Base-by-base conservation (phyloP, 129 eudicot species). In the Saussurea involucrata region DNA sequence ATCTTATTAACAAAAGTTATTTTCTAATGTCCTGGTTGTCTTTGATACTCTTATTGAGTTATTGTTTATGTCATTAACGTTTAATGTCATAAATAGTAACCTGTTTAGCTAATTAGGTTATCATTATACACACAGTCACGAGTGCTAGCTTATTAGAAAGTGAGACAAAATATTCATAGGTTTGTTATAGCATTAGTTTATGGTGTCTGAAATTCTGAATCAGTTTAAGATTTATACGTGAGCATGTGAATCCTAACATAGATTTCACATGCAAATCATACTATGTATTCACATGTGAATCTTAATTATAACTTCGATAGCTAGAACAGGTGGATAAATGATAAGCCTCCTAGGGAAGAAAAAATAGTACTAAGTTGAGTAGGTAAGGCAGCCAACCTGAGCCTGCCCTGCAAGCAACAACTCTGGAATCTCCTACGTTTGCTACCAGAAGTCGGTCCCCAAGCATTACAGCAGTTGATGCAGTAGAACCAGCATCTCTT, bases 401-500 rank as follows among this genome's bases (percentile, higher is more conserved):
- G 29, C 97, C 97, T 33, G 84, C 87, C 77, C 87, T 87, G 72
- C 85, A 75, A 69, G 94, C 94, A 81, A 91, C 92, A 71, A 87
- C 94, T 85, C 97, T 87, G 69, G 94, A 91, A 82, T 91, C 94
- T 63, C 97, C 97, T 49, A 91, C 94, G 72, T 91, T 91, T 65
- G 97, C 97, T 67, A 91, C 97, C 63, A 85, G 71, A 28, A 91
- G 71, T 18, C 86, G 81, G 46, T 88, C 89, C 3, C 87, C 90
- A 29, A 91, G 24, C 80, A 91, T 80, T 64, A 88, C 80, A 73
- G 91, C 92, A 55, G 94, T 87, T 64, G 94, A 83, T 71, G 97
- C 97, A 68, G 94, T 91, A 34, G 97, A 91, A 55, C 97, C 97
- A 15, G 90, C 97, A 85, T 89, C 97, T 73, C 86, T 91, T 77